These are phyloP conservation scores for Cryphonectria carpinicola DNA, from an alignment of 2,329 filamentous ascomycete species.

Conservation along the genomic window DNA sequence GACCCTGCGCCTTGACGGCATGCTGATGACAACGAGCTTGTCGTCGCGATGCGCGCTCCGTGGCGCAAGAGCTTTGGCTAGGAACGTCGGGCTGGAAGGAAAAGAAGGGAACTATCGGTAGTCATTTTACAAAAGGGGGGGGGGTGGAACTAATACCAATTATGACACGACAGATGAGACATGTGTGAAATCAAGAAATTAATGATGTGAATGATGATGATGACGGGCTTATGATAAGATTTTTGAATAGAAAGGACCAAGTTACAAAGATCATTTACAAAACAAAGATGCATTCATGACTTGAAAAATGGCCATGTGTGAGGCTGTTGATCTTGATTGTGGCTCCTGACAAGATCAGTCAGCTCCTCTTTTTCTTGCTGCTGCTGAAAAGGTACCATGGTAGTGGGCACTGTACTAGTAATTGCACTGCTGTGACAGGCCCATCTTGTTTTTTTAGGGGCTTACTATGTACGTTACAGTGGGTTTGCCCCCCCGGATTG, in stretches of 20 bases:
- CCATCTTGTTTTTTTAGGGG: conserved; percentile 2
- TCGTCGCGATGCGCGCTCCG: too few species aligned
- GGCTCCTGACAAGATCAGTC: neutral
- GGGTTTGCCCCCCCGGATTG: conserved; percentile 16
- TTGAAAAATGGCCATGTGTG: neutral
- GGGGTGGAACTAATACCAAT: neutral
- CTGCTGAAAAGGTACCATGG: too few species aligned
- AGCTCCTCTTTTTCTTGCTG: too few species aligned
- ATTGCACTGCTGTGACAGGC: conserved; percentile 18
- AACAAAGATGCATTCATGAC: neutral
- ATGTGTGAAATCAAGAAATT: neutral
- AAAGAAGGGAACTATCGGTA: too few species aligned
- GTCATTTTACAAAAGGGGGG: neutral
- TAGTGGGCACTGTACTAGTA: conserved; percentile 13
- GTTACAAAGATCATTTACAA: neutral
- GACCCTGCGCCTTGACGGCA: neutral
- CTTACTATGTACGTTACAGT: conserved; percentile 19
- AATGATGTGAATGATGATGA: neutral
- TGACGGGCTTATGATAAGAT: neutral
- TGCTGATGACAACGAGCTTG: neutral
- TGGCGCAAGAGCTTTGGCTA: too few species aligned
- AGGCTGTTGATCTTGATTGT: too few species aligned
- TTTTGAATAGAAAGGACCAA: too few species aligned
- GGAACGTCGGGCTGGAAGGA: too few species aligned
- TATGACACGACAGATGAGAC: neutral